Evolutionary conservation across 108 stramenopile species (phyloP).

Genomic region (Parietichytrium sp.): DNA sequence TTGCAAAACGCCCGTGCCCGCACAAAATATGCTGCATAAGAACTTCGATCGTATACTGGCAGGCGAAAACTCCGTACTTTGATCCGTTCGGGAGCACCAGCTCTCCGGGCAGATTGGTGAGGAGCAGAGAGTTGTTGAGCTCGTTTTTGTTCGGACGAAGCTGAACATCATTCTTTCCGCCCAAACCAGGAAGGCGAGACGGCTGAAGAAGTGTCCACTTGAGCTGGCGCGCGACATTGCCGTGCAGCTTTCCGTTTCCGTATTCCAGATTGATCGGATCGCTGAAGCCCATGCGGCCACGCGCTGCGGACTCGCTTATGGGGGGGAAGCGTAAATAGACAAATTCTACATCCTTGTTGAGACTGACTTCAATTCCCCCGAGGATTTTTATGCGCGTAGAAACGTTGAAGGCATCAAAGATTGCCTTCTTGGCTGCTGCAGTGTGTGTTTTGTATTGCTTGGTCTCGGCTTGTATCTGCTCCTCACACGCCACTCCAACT

Average conservation of each 20-base stretch:
- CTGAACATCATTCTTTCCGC: not conserved
- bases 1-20: slow-evolving; percentile 18
- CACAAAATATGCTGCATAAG: not conserved
- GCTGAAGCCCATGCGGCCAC: not conserved
- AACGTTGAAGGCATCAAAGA: slow-evolving; percentile 9
- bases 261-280: slow-evolving; percentile 25
- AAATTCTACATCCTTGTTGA: not conserved
- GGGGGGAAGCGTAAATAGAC: not conserved
- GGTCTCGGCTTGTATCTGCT: not conserved
- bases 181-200: not conserved
- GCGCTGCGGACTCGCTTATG: not conserved
- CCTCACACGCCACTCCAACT: not conserved
- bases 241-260: not conserved
- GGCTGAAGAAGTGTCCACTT: slow-evolving; percentile 27
- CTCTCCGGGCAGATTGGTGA: slow-evolving; percentile 8
- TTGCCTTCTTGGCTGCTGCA: not conserved
- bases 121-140: not conserved
- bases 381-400: not conserved
- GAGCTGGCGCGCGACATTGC: not conserved
- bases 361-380: slow-evolving; percentile 19
- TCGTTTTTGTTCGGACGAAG: slow-evolving; percentile 5
- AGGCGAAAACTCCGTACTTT: not conserved
- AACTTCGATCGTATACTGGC: not conserved
- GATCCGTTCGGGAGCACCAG: not conserved
- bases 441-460: not conserved